Evolutionary conservation across 2,329 filamentous ascomycete genomes (phyloP).

Genomic region (Bipolaris zeicola): DNA sequence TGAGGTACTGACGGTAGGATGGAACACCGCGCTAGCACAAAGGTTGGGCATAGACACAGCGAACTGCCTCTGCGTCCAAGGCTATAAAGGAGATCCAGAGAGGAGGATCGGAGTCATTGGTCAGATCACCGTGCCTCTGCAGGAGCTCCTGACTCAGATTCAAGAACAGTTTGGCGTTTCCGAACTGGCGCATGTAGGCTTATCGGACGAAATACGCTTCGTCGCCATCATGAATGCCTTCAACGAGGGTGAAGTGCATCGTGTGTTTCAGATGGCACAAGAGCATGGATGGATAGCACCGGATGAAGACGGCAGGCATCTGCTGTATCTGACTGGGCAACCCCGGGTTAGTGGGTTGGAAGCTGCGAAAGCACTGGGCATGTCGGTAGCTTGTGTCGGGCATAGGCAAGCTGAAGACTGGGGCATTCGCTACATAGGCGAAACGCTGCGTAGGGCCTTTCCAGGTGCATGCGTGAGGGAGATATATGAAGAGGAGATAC

Average conservation of each 20-base stretch:
- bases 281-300: slow-evolving; percentile 31
- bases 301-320: slow-evolving; percentile 29
- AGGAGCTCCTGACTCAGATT: slow-evolving; percentile 26
- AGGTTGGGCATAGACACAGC: slow-evolving; percentile 38
- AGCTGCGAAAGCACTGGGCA: slow-evolving; percentile 38
- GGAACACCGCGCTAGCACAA: slow-evolving; percentile 43
- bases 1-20: slow-evolving; percentile 48
- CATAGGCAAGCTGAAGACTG: slow-evolving; percentile 49
- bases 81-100: slow-evolving; percentile 48
- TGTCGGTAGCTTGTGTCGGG: slow-evolving; percentile 48
- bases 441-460: slow-evolving; percentile 35
- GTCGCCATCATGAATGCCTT: slow-evolving; percentile 52
- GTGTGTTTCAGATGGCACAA: slow-evolving; percentile 39
- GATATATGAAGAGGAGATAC: slow-evolving; percentile 44
- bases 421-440: slow-evolving; percentile 46
- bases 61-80: slow-evolving; percentile 42
- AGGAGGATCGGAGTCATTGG: slow-evolving; percentile 48
- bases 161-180: slow-evolving; percentile 35
- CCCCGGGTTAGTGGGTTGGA: slow-evolving; percentile 41
- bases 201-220: slow-evolving; percentile 29
- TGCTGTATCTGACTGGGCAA: slow-evolving; percentile 50
- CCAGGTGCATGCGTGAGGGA: slow-evolving; percentile 41
- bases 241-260: slow-evolving; percentile 43
- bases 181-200: slow-evolving; percentile 32
- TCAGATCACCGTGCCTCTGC: slow-evolving; percentile 13